phyloP scores from a whole-genome alignment of 1,284 basidiomycete genomes.

The Cryptococcus wingfieldii region DNA sequence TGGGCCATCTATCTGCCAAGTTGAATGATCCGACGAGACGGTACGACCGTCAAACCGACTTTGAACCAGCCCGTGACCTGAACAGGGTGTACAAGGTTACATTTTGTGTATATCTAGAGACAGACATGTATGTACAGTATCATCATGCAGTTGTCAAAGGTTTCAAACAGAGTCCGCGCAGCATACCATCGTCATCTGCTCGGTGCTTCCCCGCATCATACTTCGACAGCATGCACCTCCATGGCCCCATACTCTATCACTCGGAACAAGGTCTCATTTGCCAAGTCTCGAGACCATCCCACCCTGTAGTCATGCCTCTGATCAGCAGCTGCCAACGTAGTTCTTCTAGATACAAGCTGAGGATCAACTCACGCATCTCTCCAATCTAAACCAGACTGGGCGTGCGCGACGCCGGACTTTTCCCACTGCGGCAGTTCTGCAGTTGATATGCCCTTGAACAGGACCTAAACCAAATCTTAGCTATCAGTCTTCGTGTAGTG shows the following conservation, averaged over 20 bases:
- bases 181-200: neutral
- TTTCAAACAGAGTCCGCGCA: neutral
- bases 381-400: slow-evolving; percentile 35
- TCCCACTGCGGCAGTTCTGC: too few relatives aligned
- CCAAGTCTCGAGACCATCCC: slow-evolving; percentile 29
- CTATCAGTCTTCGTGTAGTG: too few relatives aligned
- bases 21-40: neutral
- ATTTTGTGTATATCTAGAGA: neutral
- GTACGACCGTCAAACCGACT: neutral
- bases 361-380: slow-evolving; percentile 29
- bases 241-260: slow-evolving; percentile 46
- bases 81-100: neutral
- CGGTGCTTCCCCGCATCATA: neutral
- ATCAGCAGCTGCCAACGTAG: neutral
- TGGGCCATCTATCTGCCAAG: too few relatives aligned
- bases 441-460: too few relatives aligned
- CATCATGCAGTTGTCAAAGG: too few relatives aligned
- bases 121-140: neutral
- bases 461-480: too few relatives aligned
- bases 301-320: slow-evolving; percentile 19
- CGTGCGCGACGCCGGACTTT: too few relatives aligned
- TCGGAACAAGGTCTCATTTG: slow-evolving; percentile 39
- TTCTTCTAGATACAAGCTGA: neutral
- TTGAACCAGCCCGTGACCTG: neutral
- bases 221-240: slow-evolving; percentile 22